Base-by-base conservation (phyloP, 2,329 filamentous ascomycete genomes). In the Leptographium radiaticola region DNA sequence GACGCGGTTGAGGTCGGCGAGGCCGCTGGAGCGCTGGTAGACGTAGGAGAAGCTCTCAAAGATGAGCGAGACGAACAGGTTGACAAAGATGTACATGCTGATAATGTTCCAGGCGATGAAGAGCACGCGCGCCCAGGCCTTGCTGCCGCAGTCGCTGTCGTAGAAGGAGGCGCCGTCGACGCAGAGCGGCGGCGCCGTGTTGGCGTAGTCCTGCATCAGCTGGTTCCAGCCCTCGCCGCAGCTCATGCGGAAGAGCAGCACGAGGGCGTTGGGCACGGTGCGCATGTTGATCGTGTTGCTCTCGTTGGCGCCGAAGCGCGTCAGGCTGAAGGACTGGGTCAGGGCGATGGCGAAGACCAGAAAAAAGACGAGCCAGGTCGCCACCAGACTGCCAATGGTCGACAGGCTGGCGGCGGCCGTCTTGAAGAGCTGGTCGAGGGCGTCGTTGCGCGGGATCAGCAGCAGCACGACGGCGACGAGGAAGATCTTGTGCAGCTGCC, bases 31-130 rank as follows among this genome's bases (percentile, higher is more conserved):
- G 58, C 89, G 82, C 71, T 98, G 94, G 67, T 97, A 98, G 59
- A 98, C 93, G 64, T 98, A 98, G 67, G 89, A 95, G 76, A 98
- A 98, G 70, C 90, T 97, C 72, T 98, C 93, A 71, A 94, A 98
- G 61, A 98, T 98, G 66, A 98, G 82, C 49, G 93, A 98, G 56
- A 98, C 91, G 68, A 98, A 98, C 65, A 98, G 73, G 64, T 91
- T 96, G 65, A 97, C 91, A 64, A 98, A 98, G 63, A 98, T 95
- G 71, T 98, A 98, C 93, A 98, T 98, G 86, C 91, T 97, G 69
- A 98, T 79, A 63, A 98, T 91, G 72, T 98, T 98, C 93, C 93
- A 98, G 6, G 86, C 81, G 55, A 97, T 89, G 72, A 98, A 98
- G 11, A 98, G 75, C 38, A 83, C 81, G 51, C 89, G 79, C 9